A percentile compares a stretch with the other conserved stretches of the same genome.
phyloP scores from a whole-genome alignment of 768 basidiomycete genomes.

The Calocera viscosa region DNA sequence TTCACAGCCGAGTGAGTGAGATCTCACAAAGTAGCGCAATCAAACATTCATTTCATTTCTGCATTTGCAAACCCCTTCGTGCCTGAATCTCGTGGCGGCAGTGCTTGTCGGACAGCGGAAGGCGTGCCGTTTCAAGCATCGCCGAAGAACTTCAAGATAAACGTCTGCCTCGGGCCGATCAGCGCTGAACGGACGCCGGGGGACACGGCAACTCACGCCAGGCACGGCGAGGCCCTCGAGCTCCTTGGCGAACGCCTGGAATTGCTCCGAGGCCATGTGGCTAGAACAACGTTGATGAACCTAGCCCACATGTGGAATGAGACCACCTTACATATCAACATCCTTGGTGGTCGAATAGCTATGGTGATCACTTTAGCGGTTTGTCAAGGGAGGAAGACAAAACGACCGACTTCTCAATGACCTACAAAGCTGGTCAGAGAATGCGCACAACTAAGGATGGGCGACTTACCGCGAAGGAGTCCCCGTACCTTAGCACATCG shows the following conservation, averaged over 20 bases:
- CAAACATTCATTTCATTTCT: background rate
- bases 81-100: background rate
- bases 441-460: background rate
- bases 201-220: background rate
- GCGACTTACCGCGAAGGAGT: background rate
- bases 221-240: background rate
- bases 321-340: background rate
- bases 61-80: background rate
- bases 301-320: background rate
- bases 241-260: background rate
- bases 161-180: background rate
- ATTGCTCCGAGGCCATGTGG: conserved; percentile 4
- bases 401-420: background rate
- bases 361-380: background rate
- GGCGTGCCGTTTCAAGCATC: background rate
- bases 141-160: conserved; percentile 1
- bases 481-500: background rate
- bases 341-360: background rate
- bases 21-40: too few species aligned
- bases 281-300: background rate
- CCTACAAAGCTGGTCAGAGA: background rate
- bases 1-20: too few species aligned
- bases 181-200: background rate
- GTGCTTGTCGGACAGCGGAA: background rate
- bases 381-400: background rate